Conservation (phyloP, 352 stramenopile genomes). For the Globisporangium carolinianum region DNA sequence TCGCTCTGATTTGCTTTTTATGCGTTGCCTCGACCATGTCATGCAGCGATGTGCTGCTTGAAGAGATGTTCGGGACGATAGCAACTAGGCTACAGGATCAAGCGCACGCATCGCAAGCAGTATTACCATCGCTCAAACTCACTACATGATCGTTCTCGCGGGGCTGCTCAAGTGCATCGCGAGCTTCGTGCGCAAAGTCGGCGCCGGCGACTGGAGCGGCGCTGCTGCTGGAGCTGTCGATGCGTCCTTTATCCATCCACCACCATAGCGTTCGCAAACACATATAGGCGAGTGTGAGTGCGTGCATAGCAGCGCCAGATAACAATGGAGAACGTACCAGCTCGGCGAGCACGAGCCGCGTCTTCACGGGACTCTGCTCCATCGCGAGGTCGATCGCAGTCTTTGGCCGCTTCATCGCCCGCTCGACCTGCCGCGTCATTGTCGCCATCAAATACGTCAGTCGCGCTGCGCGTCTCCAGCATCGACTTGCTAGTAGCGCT, state of each 20-base stretch:
- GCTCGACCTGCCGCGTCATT: conserved; percentile 34
- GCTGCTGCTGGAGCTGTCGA: conserved; percentile 4
- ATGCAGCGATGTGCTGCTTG: too few species aligned
- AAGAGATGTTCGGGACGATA: too few species aligned
- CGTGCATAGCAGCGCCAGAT: background rate
- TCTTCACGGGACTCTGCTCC: conserved; percentile 62
- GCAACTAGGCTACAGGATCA: too few species aligned
- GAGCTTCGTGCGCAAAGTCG: conserved; percentile 36
- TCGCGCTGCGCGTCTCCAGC: too few species aligned
- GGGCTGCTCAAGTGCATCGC: conserved; percentile 30
- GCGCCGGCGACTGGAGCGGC: conserved; percentile 8
- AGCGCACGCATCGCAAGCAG: too few species aligned
- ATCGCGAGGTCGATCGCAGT: conserved; percentile 64
- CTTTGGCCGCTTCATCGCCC: conserved; percentile 73
- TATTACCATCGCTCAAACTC: too few species aligned
- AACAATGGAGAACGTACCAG: conserved; percentile 16
- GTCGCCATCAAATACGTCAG: background rate
- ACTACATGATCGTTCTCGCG: conserved; percentile 24
- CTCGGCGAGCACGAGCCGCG: conserved; percentile 30
- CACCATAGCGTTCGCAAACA: too few species aligned
- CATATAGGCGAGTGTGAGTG: background rate
- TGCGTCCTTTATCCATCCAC: too few species aligned
- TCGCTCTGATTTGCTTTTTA: too few species aligned
- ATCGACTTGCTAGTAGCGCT: too few species aligned
- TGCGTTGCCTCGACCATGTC: too few species aligned